phyloP scores from a whole-genome alignment of 805 yeast species.

The Blastobotrys mokoenaii region DNA sequence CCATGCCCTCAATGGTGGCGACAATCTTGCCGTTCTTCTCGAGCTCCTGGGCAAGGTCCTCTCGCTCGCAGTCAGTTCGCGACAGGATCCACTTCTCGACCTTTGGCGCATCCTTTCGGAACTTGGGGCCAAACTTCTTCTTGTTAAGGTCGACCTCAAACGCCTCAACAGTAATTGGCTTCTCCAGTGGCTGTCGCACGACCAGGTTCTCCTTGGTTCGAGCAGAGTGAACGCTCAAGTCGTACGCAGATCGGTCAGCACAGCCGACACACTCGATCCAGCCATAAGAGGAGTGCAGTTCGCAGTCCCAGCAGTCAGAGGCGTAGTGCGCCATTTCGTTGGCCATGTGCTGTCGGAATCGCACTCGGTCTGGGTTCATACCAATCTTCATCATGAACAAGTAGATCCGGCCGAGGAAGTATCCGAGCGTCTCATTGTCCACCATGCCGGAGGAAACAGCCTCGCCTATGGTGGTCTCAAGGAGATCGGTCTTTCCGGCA shows the following conservation, averaged over 20 bases:
- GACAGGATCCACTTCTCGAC: conserved; percentile 72
- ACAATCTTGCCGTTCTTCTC: conserved; percentile 51
- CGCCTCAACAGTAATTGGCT: conserved; percentile 74
- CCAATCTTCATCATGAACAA: conserved; percentile 81
- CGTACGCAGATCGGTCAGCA: conserved; percentile 98
- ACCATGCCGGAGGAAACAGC: conserved; percentile 85
- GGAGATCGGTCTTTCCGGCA: conserved; percentile 66
- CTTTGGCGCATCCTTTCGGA: conserved; percentile 92
- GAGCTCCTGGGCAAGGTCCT: conserved; percentile 64
- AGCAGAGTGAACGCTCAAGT: conserved; percentile 88
- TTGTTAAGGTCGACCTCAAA: conserved; percentile 82
- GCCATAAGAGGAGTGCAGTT: conserved; percentile 89
- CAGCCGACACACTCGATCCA: conserved; percentile 99
- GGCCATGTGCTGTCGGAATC: conserved; percentile 98
- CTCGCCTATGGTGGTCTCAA: conserved; percentile 69
- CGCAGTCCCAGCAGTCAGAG: conserved; percentile 99
- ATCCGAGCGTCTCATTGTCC: conserved; percentile 95
- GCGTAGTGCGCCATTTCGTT: conserved; percentile 99
- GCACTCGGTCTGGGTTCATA: conserved; percentile 69
- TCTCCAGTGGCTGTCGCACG: conserved; percentile 82
- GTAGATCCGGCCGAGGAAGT: conserved; percentile 90
- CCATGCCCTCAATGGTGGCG: conserved; percentile 59
- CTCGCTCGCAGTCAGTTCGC: conserved; percentile 80
- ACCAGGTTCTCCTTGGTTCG: conserved; percentile 92
- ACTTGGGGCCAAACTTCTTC: conserved; percentile 96